phyloP scores from a whole-genome alignment of 257 asterid species.

The Anisodus tanguticus region DNA sequence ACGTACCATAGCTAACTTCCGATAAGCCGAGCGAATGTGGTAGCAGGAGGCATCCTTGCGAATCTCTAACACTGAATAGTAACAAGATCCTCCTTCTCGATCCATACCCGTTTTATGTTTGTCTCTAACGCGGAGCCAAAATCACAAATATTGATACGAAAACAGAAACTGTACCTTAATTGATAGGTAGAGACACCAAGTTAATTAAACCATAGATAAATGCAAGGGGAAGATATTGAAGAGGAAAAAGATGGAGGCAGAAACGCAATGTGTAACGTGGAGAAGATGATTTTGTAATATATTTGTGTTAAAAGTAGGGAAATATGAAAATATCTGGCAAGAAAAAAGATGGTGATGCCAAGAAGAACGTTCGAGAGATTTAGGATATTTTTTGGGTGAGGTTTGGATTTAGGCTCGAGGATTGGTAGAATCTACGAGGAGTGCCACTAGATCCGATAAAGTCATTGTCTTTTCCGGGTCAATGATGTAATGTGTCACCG shows the following conservation, averaged over 20 bases:
- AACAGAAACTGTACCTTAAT: conserved; percentile 15
- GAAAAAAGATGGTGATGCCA: not conserved
- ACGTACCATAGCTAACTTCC: conserved; percentile 79
- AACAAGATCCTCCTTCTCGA: conserved; percentile 73
- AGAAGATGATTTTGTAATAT: not conserved
- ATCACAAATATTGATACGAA: not conserved
- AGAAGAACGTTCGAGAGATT: conserved; percentile 61
- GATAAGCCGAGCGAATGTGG: conserved; percentile 85
- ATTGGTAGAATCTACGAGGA: conserved; percentile 24
- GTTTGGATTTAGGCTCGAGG: conserved; percentile 29
- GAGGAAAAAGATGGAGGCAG: not conserved
- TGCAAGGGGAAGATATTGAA: not conserved
- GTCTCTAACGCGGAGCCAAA: not conserved
- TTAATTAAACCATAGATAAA: conserved; percentile 9
- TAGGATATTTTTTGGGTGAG: conserved; percentile 55
- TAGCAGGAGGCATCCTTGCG: conserved; percentile 79
- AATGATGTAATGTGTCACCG: not conserved
- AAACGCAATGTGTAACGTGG: not conserved
- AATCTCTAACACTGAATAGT: conserved; percentile 78
- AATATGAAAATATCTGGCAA: conserved; percentile 45
- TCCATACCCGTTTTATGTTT: conserved; percentile 44
- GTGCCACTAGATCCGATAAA: conserved; percentile 45
- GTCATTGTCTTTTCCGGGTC: not conserved
- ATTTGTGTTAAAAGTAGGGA: not conserved
- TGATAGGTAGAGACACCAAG: conserved; percentile 6